Evolutionary conservation across 495 filamentous ascomycete species (phyloP).

Genomic region (Ramalina intermedia): DNA sequence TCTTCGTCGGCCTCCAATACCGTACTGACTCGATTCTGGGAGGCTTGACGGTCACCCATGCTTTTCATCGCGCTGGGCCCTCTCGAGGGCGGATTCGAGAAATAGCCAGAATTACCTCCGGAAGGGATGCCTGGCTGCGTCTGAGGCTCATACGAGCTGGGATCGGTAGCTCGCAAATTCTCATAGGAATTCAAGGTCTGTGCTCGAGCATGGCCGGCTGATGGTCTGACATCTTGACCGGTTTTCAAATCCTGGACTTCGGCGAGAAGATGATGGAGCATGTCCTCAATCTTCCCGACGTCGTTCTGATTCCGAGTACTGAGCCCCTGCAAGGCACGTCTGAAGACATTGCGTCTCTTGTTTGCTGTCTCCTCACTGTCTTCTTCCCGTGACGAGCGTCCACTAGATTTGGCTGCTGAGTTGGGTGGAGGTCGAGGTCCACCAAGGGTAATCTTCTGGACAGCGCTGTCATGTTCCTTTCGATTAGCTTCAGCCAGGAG

Average conservation of each 20-base stretch:
- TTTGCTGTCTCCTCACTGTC: conserved; percentile 55
- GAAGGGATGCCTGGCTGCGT: conserved; percentile 65
- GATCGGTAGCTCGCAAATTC: conserved; percentile 13
- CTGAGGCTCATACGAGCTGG: conserved; percentile 67
- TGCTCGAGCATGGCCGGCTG: conserved; percentile 16
- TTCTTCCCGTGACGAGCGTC: conserved; percentile 40
- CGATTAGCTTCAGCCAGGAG: conserved; percentile 70
- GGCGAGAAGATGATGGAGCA: conserved; percentile 80
- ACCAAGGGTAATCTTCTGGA: conserved; percentile 59
- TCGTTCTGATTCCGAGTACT: conserved; percentile 78
- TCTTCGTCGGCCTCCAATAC: conserved; percentile 71
- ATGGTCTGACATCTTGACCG: conserved; percentile 26
- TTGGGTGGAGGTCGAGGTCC: conserved; percentile 75
- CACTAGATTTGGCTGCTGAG: not conserved
- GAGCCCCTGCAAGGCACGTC: conserved; percentile 77
- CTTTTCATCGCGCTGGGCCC: conserved; percentile 42
- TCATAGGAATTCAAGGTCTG: conserved; percentile 29
- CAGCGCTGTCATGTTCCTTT: conserved; percentile 69
- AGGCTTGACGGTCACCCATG: conserved; percentile 45
- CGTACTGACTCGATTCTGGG: conserved; percentile 72
- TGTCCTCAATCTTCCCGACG: conserved; percentile 80
- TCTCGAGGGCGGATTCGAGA: conserved; percentile 51
- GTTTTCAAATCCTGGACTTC: conserved; percentile 84
- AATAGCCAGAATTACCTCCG: conserved; percentile 61
- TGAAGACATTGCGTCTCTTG: conserved; percentile 82